Evolutionary conservation across 495 filamentous ascomycete species (phyloP).

Genomic region (Astrocystis sublimbata): DNA sequence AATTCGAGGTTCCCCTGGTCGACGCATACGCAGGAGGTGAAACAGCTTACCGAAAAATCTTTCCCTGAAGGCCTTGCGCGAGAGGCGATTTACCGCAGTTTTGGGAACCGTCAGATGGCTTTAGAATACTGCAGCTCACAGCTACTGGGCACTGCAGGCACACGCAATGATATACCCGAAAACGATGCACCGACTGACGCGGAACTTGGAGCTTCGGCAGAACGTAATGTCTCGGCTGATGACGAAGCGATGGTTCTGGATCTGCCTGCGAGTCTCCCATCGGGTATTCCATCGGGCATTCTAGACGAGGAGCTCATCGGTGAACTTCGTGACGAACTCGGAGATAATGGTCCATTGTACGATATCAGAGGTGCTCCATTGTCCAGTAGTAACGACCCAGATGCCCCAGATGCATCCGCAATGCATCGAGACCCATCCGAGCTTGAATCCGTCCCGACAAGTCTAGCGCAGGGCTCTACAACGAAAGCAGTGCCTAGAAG

Average conservation of each 20-base stretch:
- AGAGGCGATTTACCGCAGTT: slow-evolving; percentile 84
- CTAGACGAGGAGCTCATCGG: slow-evolving; percentile 31
- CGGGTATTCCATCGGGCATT: slow-evolving; percentile 10
- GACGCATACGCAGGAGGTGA: slow-evolving; percentile 21
- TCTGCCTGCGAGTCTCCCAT: slow-evolving; percentile 21
- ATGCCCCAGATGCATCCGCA: slow-evolving; percentile 20
- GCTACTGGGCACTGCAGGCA: slow-evolving; percentile 37
- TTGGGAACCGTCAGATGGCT: slow-evolving; percentile 60
- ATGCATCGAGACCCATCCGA: slow-evolving; percentile 6
- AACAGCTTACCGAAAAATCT: slow-evolving; percentile 29
- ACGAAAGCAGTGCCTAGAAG: slow-evolving; percentile 15
- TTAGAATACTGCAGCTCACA: slow-evolving; percentile 74
- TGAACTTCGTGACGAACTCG: slow-evolving; percentile 23
- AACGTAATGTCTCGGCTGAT: slow-evolving; percentile 17
- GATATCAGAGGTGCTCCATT: slow-evolving; percentile 18
- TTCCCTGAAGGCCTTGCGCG: slow-evolving; percentile 55
- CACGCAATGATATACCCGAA: slow-evolving; percentile 65
- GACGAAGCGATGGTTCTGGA: slow-evolving; percentile 33
- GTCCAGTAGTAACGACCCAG: slow-evolving; percentile 20
- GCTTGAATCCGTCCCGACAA: slow-evolving; percentile 23
- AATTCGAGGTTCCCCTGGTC: slow-evolving; percentile 37
- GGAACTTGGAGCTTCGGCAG: slow-evolving; percentile 22
- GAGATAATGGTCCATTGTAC: slow-evolving; percentile 19
- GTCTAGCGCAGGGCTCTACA: slow-evolving; percentile 25
- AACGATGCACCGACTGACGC: slow-evolving; percentile 46